These are phyloP conservation scores for Ascochyta koolunga DNA, from an alignment of 2,329 filamentous ascomycete genomes.

Conservation along the genomic window DNA sequence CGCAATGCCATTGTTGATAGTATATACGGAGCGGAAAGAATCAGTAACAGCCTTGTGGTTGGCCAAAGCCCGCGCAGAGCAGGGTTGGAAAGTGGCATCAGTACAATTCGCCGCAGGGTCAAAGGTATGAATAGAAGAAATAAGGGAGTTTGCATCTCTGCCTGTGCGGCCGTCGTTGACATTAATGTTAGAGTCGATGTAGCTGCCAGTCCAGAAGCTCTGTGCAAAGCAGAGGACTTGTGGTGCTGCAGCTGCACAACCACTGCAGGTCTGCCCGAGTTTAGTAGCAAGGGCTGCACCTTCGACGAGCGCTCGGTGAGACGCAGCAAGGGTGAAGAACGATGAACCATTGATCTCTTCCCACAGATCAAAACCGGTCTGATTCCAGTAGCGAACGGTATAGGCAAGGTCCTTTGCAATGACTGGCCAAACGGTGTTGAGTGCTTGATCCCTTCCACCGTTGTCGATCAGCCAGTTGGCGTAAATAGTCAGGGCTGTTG, in stretches of 20 bases:
- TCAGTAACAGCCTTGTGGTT: conserved; percentile 80
- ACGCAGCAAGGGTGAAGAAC: conserved; percentile 76
- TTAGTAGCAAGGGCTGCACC: conserved; percentile 69
- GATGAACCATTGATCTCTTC: conserved; percentile 78
- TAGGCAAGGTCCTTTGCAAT: conserved; percentile 78
- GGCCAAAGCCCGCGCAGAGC: conserved; percentile 63
- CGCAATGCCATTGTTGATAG: conserved; percentile 69
- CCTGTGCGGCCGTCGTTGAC: conserved; percentile 66
- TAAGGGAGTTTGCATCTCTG: conserved; percentile 73
- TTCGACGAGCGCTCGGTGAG: conserved; percentile 69
- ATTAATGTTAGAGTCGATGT: conserved; percentile 71
- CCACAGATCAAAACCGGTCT: conserved; percentile 76
- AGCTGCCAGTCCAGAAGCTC: conserved; percentile 72
- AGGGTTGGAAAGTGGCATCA: conserved; percentile 77
- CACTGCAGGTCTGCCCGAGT: conserved; percentile 65
- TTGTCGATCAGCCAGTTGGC: conserved; percentile 73
- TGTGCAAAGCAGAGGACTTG: conserved; percentile 76
- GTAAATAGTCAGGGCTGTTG: conserved; percentile 74
- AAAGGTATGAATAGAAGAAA: conserved; percentile 64
- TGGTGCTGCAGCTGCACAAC: conserved; percentile 69
- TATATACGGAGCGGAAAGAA: conserved; percentile 74
- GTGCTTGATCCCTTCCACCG: conserved; percentile 53
- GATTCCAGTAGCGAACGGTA: conserved; percentile 70
- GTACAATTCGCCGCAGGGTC: conserved; percentile 71
- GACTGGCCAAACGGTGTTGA: conserved; percentile 70